A percentile compares a stretch with the other conserved stretches of the same genome.
Evolutionary conservation across 2,329 filamentous ascomycete species (phyloP).

Genomic region (Amesomyces nigricolor): DNA sequence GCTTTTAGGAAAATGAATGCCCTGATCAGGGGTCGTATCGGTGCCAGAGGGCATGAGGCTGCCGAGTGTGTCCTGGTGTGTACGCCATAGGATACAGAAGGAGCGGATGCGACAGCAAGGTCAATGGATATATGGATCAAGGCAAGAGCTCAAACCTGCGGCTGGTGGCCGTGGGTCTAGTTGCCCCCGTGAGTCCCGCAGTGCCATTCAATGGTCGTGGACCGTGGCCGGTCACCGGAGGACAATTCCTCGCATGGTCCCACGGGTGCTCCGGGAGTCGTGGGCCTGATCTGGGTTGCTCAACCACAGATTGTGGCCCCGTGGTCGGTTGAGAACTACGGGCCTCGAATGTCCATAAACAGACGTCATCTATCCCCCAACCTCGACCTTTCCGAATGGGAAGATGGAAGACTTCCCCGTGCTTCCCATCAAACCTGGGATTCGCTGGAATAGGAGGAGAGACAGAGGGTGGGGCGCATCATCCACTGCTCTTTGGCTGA

Average conservation of each 20-base stretch:
- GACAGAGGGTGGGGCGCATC: neutral
- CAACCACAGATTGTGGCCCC: neutral
- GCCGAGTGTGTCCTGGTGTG: neutral
- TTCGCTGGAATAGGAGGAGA: neutral
- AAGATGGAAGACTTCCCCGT: neutral
- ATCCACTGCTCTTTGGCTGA: neutral
- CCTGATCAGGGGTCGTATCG: neutral
- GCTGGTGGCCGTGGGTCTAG: neutral
- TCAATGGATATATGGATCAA: neutral
- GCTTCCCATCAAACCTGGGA: neutral
- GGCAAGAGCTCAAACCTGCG: neutral
- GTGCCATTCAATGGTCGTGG: neutral
- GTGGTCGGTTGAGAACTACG: neutral
- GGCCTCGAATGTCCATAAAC: neutral
- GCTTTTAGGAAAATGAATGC: neutral
- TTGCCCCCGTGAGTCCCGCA: neutral
- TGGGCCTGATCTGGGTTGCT: neutral
- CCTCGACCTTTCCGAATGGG: neutral
- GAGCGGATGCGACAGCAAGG: neutral
- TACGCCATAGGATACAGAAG: slow-evolving; percentile 5
- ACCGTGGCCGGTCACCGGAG: neutral
- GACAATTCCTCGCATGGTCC: neutral
- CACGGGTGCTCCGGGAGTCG: neutral
- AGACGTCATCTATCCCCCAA: neutral
- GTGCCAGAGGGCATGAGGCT: neutral